These are phyloP conservation scores for Dentipellis fragilis DNA, from an alignment of 768 basidiomycete genomes.

Conservation along the genomic window DNA sequence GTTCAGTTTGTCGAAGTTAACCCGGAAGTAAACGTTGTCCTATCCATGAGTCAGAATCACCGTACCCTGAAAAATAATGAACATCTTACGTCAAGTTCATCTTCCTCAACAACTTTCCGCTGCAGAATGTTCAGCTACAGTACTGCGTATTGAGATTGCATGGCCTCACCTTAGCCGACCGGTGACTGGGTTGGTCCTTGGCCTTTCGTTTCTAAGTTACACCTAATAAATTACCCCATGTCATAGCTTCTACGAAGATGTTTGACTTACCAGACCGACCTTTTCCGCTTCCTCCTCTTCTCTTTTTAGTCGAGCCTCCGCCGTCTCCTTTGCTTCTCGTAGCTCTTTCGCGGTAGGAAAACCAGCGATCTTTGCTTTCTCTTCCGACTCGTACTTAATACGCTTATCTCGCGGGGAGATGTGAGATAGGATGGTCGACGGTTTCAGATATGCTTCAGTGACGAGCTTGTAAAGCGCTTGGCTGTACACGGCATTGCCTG, in stretches of 20 bases:
- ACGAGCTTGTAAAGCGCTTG: conserved; percentile 65
- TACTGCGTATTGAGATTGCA: background rate
- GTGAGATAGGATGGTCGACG: conserved; percentile 70
- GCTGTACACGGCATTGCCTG: conserved; percentile 35
- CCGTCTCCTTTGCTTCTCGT: conserved; percentile 58
- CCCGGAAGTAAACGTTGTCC: conserved; percentile 69
- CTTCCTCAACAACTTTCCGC: conserved; percentile 44
- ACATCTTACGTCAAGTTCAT: conserved; percentile 50
- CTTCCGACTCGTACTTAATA: conserved; percentile 73
- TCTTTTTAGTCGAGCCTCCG: conserved; percentile 48
- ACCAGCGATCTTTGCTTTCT: conserved; percentile 60
- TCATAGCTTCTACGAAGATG: background rate
- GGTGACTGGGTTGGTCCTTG: conserved; percentile 36
- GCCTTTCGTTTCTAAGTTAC: conserved; percentile 52
- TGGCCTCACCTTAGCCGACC: conserved; percentile 42
- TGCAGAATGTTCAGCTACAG: background rate
- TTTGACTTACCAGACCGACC: conserved; percentile 53
- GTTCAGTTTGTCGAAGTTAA: conserved; percentile 86
- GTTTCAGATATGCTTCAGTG: conserved; percentile 63
- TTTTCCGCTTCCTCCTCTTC: conserved; percentile 71
- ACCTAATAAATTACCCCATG: conserved; percentile 4
- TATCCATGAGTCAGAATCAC: conserved; percentile 19
- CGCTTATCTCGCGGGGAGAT: conserved; percentile 71
- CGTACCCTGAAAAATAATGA: background rate
- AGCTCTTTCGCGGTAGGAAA: conserved; percentile 79